Conservation (phyloP, 2,329 filamentous ascomycete genomes). For the Cercospora sp. region DNA sequence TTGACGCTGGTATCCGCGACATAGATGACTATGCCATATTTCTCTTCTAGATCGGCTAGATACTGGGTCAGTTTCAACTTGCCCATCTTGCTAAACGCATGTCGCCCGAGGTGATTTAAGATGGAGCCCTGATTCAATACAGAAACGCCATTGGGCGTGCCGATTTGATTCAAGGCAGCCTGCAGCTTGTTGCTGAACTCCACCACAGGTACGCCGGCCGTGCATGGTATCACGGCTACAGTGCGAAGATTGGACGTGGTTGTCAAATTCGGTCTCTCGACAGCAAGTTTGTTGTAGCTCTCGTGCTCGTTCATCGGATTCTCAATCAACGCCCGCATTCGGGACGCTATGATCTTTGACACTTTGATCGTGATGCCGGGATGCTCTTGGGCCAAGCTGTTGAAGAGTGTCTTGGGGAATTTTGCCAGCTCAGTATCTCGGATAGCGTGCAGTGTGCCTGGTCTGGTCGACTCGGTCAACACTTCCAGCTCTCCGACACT, state of each 20-base stretch:
- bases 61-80: conserved; percentile 96
- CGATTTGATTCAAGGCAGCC: conserved; percentile 84
- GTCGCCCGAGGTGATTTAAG: conserved; percentile 87
- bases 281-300: conserved; percentile 42
- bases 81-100: conserved; percentile 96
- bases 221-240: conserved; percentile 87
- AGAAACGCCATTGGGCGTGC: conserved; percentile 83
- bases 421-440: conserved; percentile 95
- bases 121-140: conserved; percentile 92
- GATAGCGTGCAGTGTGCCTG: conserved; percentile 90
- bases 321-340: conserved; percentile 87
- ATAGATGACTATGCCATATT: conserved; percentile 92
- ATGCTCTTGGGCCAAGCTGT: conserved; percentile 94
- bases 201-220: conserved; percentile 85
- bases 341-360: conserved; percentile 94
- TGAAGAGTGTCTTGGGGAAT: conserved; percentile 93
- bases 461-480: conserved; percentile 87
- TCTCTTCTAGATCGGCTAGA: conserved; percentile 92
- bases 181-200: conserved; percentile 91
- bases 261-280: conserved; percentile 64
- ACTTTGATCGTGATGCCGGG: conserved; percentile 99
- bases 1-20: conserved; percentile 97
- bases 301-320: conserved; percentile 65
- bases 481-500: conserved; percentile 97
- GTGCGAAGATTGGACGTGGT: conserved; percentile 92